These are phyloP conservation scores for Leccinum olivaceoglutinosum DNA, from an alignment of 1,284 basidiomycete genomes.

Conservation along the genomic window DNA sequence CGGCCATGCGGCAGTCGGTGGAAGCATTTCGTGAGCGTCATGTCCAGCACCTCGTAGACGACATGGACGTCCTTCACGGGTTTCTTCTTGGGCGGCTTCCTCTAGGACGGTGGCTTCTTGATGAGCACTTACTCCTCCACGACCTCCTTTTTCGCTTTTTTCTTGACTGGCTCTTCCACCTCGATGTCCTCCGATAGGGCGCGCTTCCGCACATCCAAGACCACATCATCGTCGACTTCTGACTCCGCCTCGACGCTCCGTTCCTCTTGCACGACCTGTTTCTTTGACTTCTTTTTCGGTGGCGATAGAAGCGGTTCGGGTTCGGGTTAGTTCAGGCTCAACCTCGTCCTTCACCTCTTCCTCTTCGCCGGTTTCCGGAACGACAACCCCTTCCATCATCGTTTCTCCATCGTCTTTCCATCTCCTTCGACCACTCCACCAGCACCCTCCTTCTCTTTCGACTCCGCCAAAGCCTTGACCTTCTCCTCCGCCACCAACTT, in stretches of 20 bases:
- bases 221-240: slow-evolving; percentile 36
- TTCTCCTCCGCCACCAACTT: slow-evolving; percentile 49
- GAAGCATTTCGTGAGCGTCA: too few species aligned
- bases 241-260: slow-evolving; percentile 38
- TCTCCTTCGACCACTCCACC: slow-evolving; percentile 18
- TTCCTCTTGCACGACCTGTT: slow-evolving; percentile 29
- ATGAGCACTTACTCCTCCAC: slow-evolving; percentile 22
- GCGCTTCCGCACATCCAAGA: slow-evolving; percentile 31
- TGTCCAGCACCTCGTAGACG: too few species aligned
- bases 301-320: slow-evolving; percentile 32
- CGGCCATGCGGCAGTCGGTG: too few species aligned
- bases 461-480: slow-evolving; percentile 41
- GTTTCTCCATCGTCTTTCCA: slow-evolving; percentile 33
- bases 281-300: slow-evolving; percentile 43
- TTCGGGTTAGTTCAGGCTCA: slow-evolving; percentile 15
- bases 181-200: slow-evolving; percentile 30
- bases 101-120: slow-evolving; percentile 37
- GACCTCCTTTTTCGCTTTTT: slow-evolving; percentile 26
- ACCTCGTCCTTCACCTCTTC: slow-evolving; percentile 5
- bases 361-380: slow-evolving; percentile 61
- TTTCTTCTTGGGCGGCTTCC: slow-evolving; percentile 30
- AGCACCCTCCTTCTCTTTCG: slow-evolving; percentile 33
- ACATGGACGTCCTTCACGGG: slow-evolving; percentile 23
- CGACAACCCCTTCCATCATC: slow-evolving; percentile 57
- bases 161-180: slow-evolving; percentile 39